These are phyloP conservation scores for Calonectria honghensis DNA, from an alignment of 2,329 filamentous ascomycete species.

Conservation along the genomic window DNA sequence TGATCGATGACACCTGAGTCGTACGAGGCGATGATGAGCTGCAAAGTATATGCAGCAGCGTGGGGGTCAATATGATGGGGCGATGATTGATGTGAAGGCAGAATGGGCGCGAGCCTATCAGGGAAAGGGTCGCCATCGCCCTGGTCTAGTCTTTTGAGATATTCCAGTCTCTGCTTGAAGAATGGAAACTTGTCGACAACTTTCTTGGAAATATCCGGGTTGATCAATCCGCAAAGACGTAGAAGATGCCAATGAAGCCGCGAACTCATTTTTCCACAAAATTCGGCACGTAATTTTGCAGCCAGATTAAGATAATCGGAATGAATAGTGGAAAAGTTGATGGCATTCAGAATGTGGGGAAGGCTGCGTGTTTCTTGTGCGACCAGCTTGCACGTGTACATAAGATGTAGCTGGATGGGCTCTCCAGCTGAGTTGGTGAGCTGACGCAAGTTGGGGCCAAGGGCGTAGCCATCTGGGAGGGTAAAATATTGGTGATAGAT, in stretches of 20 bases:
- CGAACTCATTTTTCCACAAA: too few relatives aligned
- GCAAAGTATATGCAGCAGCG: neutral
- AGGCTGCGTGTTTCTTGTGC: slow-evolving; percentile 29
- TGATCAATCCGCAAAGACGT: neutral
- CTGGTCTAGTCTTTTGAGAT: too few relatives aligned
- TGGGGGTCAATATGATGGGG: neutral
- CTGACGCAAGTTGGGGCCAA: slow-evolving; percentile 27
- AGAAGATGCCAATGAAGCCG: neutral
- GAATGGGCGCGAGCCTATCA: too few relatives aligned
- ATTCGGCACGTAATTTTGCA: neutral
- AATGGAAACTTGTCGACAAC: neutral
- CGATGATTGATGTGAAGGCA: too few relatives aligned
- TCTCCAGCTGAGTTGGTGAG: slow-evolving; percentile 31
- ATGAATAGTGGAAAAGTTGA: slow-evolving; percentile 42
- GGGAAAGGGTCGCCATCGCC: too few relatives aligned
- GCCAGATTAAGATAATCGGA: slow-evolving; percentile 4
- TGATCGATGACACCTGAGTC: neutral
- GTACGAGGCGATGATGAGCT: neutral
- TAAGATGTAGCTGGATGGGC: slow-evolving; percentile 42
- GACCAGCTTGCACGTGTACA: slow-evolving; percentile 43
- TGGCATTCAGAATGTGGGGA: slow-evolving; percentile 27
- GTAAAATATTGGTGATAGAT: slow-evolving; percentile 44
- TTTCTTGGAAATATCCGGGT: neutral
- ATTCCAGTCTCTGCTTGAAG: neutral
- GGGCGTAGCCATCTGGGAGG: slow-evolving; percentile 40